Evolutionary conservation across 495 filamentous ascomycete species (phyloP).

Genomic region (Elaphomyces granulatus): DNA sequence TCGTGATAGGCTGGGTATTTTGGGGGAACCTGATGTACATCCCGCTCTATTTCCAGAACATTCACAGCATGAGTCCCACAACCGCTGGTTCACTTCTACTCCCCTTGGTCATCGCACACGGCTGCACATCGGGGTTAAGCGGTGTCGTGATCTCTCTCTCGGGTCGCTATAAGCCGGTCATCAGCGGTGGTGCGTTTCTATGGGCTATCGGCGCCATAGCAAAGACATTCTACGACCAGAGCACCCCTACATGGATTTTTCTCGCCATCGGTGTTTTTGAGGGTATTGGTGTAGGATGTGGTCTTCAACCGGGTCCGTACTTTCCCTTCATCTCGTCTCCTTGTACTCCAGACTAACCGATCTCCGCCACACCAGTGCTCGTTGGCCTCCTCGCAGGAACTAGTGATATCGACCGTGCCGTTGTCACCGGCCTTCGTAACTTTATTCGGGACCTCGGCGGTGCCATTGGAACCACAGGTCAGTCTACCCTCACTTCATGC

Average conservation of each 20-base stretch:
- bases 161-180: too few relatives aligned
- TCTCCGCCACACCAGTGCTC: too few relatives aligned
- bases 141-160: conserved; percentile 1
- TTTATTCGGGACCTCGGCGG: conserved; percentile 7
- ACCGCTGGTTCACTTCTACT: conserved; percentile 24
- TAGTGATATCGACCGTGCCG: conserved; percentile 6
- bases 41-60: conserved; percentile 33
- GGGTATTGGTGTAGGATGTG: neutral
- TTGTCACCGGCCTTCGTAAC: conserved; percentile 3
- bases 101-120: conserved; percentile 24
- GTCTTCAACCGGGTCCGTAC: conserved; percentile 1
- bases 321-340: too few relatives aligned
- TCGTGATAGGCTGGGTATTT: conserved; percentile 2
- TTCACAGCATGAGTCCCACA: conserved; percentile 19
- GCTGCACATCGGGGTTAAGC: neutral
- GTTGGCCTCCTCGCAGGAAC: conserved; percentile 4
- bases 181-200: too few relatives aligned
- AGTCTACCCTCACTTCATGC: too few relatives aligned
- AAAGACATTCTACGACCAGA: neutral
- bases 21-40: conserved; percentile 31
- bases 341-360: too few relatives aligned
- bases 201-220: neutral
- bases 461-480: conserved; percentile 4
- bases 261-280: neutral
- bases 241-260: neutral